Base-by-base conservation (phyloP, 768 basidiomycete species). In the Mycena polygramma region DNA sequence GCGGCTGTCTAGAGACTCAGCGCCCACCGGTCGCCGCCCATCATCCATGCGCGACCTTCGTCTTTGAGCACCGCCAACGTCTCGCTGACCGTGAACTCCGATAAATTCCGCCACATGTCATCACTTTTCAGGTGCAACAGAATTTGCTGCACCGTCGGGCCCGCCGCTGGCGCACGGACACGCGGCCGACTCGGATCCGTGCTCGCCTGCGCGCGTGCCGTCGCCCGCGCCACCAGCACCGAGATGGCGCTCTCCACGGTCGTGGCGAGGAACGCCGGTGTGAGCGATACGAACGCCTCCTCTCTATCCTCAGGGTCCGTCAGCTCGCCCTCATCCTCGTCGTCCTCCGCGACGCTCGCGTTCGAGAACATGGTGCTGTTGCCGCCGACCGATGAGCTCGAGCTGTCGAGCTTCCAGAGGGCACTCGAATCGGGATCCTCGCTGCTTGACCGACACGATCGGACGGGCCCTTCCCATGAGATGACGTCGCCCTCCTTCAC, bases 401-500 rank as follows among this genome's bases (percentile, higher is more conserved):
- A 76, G 15, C 77, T 75, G 41, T 77, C 79, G 17, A 79, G 74
- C 65, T 85, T 89, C 92, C 92, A 93, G 39, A 92, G 75, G 11
- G 76, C 75, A 39, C 79, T 82, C 7, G 78, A 71, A 37, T 81
- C 74, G 13, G 55, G 71, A 17, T 65, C 68, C 7, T 69, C 46
- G 19, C 71, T 55, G 58, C 35, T 7, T 66, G 68, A 22, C 60
- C 57, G 80, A 62, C 79, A 77, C 2, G 83, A 76, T 13, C 84
- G 83, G 17, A 83, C 81, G 4, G 90, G 88, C 0, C 92, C 92
- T 66, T 92, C 90, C 90, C 92, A 93, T 4, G 92, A 78, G 0
- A 94, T 83, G 66, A 94, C 89, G 64, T 86, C 88, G n/a, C 94
- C 94, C 67, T 94, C 93, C 63, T 88, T 84, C 57, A 89, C 83